Percentiles rank a stretch among this genome's conserved stretches.
Evolutionary conservation across 805 yeast species (phyloP).

Genomic region (Diddensiella transvaalensis): DNA sequence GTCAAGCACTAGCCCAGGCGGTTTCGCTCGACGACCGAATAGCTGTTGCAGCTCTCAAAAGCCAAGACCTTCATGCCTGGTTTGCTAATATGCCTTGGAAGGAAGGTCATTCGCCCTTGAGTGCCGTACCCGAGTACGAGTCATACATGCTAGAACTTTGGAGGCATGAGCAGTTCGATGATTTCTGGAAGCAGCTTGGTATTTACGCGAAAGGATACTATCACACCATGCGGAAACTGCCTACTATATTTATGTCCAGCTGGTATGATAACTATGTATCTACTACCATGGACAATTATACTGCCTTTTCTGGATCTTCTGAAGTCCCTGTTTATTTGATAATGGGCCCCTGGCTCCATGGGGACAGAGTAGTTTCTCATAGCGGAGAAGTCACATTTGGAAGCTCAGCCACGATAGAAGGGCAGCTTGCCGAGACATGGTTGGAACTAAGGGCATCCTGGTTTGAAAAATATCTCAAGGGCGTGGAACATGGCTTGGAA

Average conservation of each 20-base stretch:
- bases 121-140: constrained; percentile 9
- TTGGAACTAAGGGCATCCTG: constrained; percentile 4
- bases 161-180: constrained; percentile 8
- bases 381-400: constrained; percentile 11
- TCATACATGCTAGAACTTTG: constrained; percentile 8
- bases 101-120: constrained; percentile 6
- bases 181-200: constrained; percentile 10
- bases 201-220: constrained; percentile 9
- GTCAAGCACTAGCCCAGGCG: constrained; percentile 4
- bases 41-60: background rate
- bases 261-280: constrained; percentile 11
- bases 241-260: constrained; percentile 10
- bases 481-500: background rate
- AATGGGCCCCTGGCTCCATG: constrained; percentile 15
- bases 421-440: constrained; percentile 6
- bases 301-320: background rate
- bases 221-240: constrained; percentile 3
- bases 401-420: constrained; percentile 6
- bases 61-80: constrained; percentile 3
- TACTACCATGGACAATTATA: constrained; percentile 8
- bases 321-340: constrained; percentile 4
- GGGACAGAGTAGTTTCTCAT: constrained; percentile 1
- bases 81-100: constrained; percentile 9
- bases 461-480: constrained; percentile 6
- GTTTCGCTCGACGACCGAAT: background rate